phyloP scores from a whole-genome alignment of 441 rosid genomes.

The Corymbia citriodora region DNA sequence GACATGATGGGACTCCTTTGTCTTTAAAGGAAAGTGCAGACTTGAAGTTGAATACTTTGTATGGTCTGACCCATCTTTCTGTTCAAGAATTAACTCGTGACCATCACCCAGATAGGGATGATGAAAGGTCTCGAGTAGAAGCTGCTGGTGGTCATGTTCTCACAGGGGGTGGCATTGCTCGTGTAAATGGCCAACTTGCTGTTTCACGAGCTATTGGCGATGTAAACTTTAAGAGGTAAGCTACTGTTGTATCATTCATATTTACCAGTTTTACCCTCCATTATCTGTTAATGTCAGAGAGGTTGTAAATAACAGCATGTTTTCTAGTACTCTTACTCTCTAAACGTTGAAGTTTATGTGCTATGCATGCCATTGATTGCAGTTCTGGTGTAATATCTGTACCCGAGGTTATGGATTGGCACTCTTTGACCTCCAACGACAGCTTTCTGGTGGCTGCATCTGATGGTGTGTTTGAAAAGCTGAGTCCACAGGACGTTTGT shows the following conservation, averaged over 20 bases:
- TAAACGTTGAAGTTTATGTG: neutral
- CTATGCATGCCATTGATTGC: neutral
- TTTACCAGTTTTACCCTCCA: neutral
- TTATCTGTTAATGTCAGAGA: neutral
- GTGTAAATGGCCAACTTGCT: conserved; percentile 91
- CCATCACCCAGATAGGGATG: conserved; percentile 90
- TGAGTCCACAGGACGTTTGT: conserved; percentile 76
- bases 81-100: conserved; percentile 80
- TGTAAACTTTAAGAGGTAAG: conserved; percentile 60
- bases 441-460: conserved; percentile 88
- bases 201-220: conserved; percentile 95
- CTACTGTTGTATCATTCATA: neutral
- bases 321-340: neutral
- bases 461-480: conserved; percentile 88
- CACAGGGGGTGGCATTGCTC: conserved; percentile 72
- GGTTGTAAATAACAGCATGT: neutral
- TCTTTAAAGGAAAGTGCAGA: conserved; percentile 33
- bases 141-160: conserved; percentile 87
- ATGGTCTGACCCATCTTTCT: conserved; percentile 44
- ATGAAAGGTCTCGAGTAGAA: conserved; percentile 86
- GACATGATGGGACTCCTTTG: conserved; percentile 43
- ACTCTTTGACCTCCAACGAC: conserved; percentile 59
- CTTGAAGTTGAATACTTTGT: conserved; percentile 32
- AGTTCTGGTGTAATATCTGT: conserved; percentile 89
- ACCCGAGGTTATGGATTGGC: conserved; percentile 93